A percentile compares a stretch with the other conserved stretches of the same genome.
Evolutionary conservation across 106 monocot species (phyloP).

Genomic region (Dendrobium chrysotoxum): DNA sequence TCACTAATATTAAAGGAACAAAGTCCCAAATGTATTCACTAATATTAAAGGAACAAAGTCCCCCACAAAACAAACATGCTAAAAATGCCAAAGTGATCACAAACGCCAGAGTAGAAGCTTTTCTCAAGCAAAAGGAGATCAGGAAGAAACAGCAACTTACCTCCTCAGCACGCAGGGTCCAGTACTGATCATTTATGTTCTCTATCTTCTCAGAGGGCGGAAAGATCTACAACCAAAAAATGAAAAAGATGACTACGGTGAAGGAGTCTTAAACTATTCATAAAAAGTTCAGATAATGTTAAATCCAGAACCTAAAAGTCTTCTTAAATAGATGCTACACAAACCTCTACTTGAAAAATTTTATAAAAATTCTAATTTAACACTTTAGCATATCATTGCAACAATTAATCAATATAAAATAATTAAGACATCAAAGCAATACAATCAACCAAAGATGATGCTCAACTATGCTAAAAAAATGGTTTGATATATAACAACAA

Average conservation of each 20-base stretch:
- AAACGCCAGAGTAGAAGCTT: neutral
- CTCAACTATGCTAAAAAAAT: neutral
- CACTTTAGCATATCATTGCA: neutral
- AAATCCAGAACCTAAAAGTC: neutral
- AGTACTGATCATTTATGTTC: constrained; percentile 79
- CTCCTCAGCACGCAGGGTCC: constrained; percentile 82
- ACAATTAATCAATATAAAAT: constrained; percentile 3
- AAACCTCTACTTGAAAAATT: neutral
- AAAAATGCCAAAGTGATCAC: constrained; percentile 1
- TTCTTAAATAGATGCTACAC: neutral
- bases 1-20: neutral
- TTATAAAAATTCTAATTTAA: neutral
- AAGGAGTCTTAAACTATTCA: neutral
- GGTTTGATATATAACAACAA: neutral
- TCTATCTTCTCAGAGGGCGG: constrained; percentile 62
- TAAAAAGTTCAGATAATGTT: neutral
- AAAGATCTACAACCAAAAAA: constrained; percentile 45
- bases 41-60: neutral
- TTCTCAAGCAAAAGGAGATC: neutral
- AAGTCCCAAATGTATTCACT: neutral
- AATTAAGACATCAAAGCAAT: neutral
- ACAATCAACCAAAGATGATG: neutral
- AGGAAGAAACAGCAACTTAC: constrained; percentile 14
- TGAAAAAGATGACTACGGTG: neutral
- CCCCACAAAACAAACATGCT: neutral